A percentile compares a stretch with the other conserved stretches of the same genome.
These are phyloP conservation scores for Sclerotinia nivalis DNA, from an alignment of 2,329 filamentous ascomycete genomes.

Conservation along the genomic window DNA sequence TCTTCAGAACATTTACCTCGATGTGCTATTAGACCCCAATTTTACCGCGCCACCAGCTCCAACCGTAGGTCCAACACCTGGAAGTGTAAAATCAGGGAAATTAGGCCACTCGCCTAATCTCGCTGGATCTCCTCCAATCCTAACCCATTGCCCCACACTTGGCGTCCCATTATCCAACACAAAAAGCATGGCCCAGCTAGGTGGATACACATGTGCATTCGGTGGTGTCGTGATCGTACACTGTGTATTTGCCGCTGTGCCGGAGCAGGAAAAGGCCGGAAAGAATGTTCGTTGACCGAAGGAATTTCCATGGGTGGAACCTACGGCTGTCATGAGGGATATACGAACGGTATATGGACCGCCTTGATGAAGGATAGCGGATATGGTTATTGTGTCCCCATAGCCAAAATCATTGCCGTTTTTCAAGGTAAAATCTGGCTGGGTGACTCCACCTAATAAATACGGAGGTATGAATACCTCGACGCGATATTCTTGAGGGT, in stretches of 20 bases:
- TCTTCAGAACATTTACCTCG: neutral
- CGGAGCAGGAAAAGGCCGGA: conserved; percentile 11
- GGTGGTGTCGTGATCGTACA: conserved; percentile 51
- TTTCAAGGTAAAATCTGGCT: conserved; percentile 53
- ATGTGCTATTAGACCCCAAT: neutral
- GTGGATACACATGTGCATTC: conserved; percentile 55
- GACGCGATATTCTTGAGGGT: conserved; percentile 55
- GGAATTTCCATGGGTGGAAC: conserved; percentile 16
- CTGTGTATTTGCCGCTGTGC: neutral
- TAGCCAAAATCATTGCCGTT: conserved; percentile 36
- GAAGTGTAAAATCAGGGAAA: conserved; percentile 43
- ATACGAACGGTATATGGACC: neutral
- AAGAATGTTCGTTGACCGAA: conserved; percentile 17
- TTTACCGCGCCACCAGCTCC: neutral
- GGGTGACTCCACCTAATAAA: conserved; percentile 50
- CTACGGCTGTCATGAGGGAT: conserved; percentile 22
- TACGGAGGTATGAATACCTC: conserved; percentile 67
- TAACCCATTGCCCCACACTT: conserved; percentile 60
- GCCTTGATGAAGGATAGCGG: conserved; percentile 8
- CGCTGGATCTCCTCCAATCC: conserved; percentile 65
- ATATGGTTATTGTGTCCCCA: conserved; percentile 4
- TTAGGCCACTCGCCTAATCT: conserved; percentile 63
- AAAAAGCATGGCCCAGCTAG: conserved; percentile 65
- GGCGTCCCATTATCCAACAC: conserved; percentile 63
- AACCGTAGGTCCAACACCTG: conserved; percentile 13